A percentile compares a stretch with the other conserved stretches of the same genome.
phyloP scores from a whole-genome alignment of 257 asterid species.

The Marsdenia floribunda region DNA sequence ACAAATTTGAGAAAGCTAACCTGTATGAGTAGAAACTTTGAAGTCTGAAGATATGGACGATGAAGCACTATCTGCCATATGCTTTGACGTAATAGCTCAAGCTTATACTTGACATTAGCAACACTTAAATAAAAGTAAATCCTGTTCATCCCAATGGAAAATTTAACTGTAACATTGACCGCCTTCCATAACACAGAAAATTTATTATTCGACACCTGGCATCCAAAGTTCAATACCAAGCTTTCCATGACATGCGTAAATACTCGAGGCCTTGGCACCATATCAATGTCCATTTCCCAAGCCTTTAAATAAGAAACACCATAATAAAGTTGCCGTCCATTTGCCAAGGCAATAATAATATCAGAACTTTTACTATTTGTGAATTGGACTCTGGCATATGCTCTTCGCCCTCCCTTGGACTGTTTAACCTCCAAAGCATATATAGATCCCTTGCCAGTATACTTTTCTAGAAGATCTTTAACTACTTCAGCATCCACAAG shows the following conservation, averaged over 20 bases:
- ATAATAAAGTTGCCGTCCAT: conserved; percentile 33
- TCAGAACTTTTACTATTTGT: conserved; percentile 23
- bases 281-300: conserved; percentile 32
- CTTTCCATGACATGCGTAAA: conserved; percentile 33
- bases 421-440: conserved; percentile 56
- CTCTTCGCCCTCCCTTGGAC: conserved; percentile 36
- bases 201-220: conserved; percentile 44
- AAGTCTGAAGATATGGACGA: conserved; percentile 22
- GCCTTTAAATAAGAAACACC: conserved; percentile 54
- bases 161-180: conserved; percentile 34
- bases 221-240: conserved; percentile 50
- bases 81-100: conserved; percentile 57
- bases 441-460: conserved; percentile 42
- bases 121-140: conserved; percentile 25
- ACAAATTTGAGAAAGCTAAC: conserved; percentile 26
- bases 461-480: conserved; percentile 34
- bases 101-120: conserved; percentile 39
- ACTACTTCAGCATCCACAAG: conserved; percentile 34
- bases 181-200: conserved; percentile 50
- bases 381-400: conserved; percentile 74
- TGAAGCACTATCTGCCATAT: conserved; percentile 65
- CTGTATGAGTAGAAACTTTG: conserved; percentile 62
- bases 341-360: conserved; percentile 52
- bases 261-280: conserved; percentile 26
- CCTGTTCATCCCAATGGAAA: conserved; percentile 46